A percentile compares a stretch with the other conserved stretches of the same genome.
Evolutionary conservation across 495 filamentous ascomycete genomes (phyloP).

Genomic region (Lineolata rhizophorae): DNA sequence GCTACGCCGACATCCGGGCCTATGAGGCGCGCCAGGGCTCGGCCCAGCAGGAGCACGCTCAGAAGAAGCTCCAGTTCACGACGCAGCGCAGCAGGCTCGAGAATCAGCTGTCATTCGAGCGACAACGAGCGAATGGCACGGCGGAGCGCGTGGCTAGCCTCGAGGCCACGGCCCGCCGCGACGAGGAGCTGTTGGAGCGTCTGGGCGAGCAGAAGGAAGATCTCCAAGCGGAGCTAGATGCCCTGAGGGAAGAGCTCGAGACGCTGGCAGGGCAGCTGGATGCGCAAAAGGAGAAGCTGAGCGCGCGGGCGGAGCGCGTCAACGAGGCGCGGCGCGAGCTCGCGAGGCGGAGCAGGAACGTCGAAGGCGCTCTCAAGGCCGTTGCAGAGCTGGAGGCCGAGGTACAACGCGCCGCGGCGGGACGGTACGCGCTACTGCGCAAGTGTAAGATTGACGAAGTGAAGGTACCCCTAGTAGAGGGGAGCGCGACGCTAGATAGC

Average conservation of each 20-base stretch:
- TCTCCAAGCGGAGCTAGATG: conserved; percentile 50
- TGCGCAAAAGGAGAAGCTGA: conserved; percentile 38
- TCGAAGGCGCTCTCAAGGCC: conserved; percentile 56
- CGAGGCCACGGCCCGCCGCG: conserved; percentile 39
- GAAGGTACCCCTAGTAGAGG: conserved; percentile 53
- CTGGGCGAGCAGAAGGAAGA: conserved; percentile 51
- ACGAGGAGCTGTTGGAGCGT: conserved; percentile 39
- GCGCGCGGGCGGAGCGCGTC: conserved; percentile 53
- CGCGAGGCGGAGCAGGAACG: conserved; percentile 58
- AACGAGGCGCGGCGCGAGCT: conserved; percentile 61
- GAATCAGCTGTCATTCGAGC: conserved; percentile 59
- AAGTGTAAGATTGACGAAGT: conserved; percentile 89
- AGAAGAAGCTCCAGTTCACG: conserved; percentile 69
- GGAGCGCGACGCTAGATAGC: conserved; percentile 53
- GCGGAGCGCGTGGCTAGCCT: conserved; percentile 45
- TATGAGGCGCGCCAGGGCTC: conserved; percentile 88
- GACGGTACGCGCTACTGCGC: conserved; percentile 61
- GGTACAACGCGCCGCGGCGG: conserved; percentile 61
- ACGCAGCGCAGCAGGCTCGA: conserved; percentile 64
- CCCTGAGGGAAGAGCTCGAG: conserved; percentile 54
- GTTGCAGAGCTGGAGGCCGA: conserved; percentile 60
- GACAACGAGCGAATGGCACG: conserved; percentile 41
- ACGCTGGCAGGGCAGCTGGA: conserved; percentile 49
- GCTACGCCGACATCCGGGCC: conserved; percentile 71
- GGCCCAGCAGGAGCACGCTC: conserved; percentile 65